Evolutionary conservation across 768 basidiomycete species (phyloP), one percentile per base, ranked within the genome.

Genomic region (Phylloporus arenicola): DNA sequence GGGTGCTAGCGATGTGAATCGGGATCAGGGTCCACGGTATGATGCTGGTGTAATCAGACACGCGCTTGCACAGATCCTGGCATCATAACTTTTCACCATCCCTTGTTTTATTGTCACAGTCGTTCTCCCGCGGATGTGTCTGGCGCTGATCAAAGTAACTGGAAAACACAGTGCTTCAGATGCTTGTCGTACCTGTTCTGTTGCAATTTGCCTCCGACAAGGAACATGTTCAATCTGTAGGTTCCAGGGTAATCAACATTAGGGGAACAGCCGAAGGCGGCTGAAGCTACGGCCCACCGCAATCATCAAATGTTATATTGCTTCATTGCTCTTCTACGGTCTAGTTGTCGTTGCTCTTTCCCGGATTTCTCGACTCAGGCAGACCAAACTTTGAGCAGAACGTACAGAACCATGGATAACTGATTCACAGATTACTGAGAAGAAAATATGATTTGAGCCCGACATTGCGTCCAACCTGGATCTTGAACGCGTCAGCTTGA

Each of bases 41-140:
- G 72, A 77, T 53, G 76, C 75, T 19, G 61, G 59, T 7, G 67
- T 67, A 30, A 78, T 84, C 10, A 63, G 72, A 51, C 50, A 61
- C 13, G 81, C 72, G 3, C 62, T 85, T 29, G 62, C 68, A 46
- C 53, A 59, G 41, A 68, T 72, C 42, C 46, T 68, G 40, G 47
- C 37, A 27, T 25, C 48, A 37, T 59, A 33, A 46, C 40, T n/a
- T 17, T 35, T 33, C 4, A 41, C 17, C n/a, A 38, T 9, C 20
- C 25, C 31, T 43, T 47, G 17, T 27, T 44, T 39, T 25, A 25
- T 35, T 31, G 25, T 30, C 27, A 41, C 35, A 39, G 16, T 3
- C 24, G 11, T 50, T 31, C 49, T 49, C 56, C 47, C 33, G 49
- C 43, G 52, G 29, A 25, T 41, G 39, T 41, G 7, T 17, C 34